phyloP scores from a whole-genome alignment of 257 asterid species.

The Vinca minor region DNA sequence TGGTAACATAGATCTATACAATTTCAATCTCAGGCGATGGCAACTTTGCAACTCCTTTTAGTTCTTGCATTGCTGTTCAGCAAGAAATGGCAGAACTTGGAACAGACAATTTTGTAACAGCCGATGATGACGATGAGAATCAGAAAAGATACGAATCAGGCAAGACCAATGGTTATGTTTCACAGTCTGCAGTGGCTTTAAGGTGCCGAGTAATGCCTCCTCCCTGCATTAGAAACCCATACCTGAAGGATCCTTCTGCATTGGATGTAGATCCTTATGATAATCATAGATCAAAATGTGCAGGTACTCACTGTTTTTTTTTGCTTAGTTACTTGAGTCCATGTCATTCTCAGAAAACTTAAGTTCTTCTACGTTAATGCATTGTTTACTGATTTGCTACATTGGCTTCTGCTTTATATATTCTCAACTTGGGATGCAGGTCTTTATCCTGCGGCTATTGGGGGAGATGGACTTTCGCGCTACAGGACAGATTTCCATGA shows the following conservation, averaged over 20 bases:
- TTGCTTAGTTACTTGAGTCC: not conserved
- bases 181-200: conserved; percentile 95
- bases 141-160: conserved; percentile 28
- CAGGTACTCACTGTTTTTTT: conserved; percentile 40
- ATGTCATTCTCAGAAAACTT: not conserved
- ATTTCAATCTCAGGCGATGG: conserved; percentile 29
- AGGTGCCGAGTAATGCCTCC: conserved; percentile 98
- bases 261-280: conserved; percentile 59
- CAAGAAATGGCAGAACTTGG: conserved; percentile 30
- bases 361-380: not conserved
- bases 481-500: conserved; percentile 83
- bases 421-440: conserved; percentile 33
- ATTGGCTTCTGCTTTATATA: not conserved
- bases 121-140: conserved; percentile 26
- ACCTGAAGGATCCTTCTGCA: conserved; percentile 39
- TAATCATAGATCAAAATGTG: conserved; percentile 67
- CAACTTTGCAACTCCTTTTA: conserved; percentile 24
- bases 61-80: conserved; percentile 20
- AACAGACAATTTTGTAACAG: conserved; percentile 11
- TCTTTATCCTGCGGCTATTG: conserved; percentile 40
- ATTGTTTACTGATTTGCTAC: not conserved
- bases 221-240: conserved; percentile 85
- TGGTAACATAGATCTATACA: not conserved
- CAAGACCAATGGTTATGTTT: conserved; percentile 53
- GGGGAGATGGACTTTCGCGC: conserved; percentile 73